Evolutionary conservation across 2,329 filamentous ascomycete species (phyloP), one percentile per base, ranked within the genome.

Genomic region (Ambrosiella beaveri): DNA sequence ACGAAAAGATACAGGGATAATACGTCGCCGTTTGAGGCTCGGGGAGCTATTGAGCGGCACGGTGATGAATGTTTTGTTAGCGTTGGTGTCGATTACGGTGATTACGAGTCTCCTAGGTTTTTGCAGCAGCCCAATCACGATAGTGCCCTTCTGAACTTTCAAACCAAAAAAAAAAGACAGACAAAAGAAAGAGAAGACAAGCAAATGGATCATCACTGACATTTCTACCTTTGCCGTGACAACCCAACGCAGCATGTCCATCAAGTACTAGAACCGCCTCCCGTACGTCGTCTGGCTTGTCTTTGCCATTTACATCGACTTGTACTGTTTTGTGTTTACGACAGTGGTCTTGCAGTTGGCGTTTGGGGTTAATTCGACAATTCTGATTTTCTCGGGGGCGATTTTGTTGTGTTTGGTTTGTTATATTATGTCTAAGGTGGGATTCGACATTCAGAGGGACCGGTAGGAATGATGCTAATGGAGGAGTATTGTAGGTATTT

Each of bases 341-440:
- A 78, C 79, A 1, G 74, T 75, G 1, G 69, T 84, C 7, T 64
- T 84, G 7, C 74, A 80, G 58, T 75, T 78, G 61, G 76, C 78
- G 0, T 71, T 80, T 58, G 78, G 78, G 1, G 70, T 83, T 55
- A 77, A 81, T 61, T 71, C 70, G 13, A 77, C 72, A 19, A 63
- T 69, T 2, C 64, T 65, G 1, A 70, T 78, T 3, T 85, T 81
- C 64, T 74, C 78, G 50, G 73, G 75, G 5, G 78, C 79, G 6
- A 80, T 84, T 45, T 62, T 83, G 5, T 69, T 84, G 0, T 84
- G 81, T 64, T 70, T 84, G 1, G 68, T 75, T 5, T 83, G 76
- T 62, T 84, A 84, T 64, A 72, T 84, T 56, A 78, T 77, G 1
- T 81, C 80, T 2, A 84, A 85, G 69, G 76, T 82, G 56, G 59